Base-by-base conservation (phyloP, 371 early-diverging fungal genomes). In the Zychaea mexicana region DNA sequence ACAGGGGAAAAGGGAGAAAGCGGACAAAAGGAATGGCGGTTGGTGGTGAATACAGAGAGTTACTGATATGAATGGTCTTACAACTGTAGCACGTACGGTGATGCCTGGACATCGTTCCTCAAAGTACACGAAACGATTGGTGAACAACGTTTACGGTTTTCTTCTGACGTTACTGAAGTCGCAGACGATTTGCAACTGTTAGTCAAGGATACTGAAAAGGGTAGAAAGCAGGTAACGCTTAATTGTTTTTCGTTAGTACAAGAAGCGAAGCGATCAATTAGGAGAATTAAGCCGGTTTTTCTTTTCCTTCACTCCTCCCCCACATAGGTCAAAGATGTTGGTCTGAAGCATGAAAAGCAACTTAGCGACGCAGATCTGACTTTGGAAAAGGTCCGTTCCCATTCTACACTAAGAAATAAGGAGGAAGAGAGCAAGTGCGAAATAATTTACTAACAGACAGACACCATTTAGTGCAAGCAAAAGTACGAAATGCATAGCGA, bases 41-140 rank as follows among this genome's bases (percentile, higher is more conserved):
- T n/a, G n/a, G n/a, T n/a, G n/a, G n/a, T n/a, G n/a, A n/a, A n/a
- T n/a, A n/a, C n/a, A n/a, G n/a, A n/a, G 42, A 42, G 15, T 42
- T 13, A 42, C n/a, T 33, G 33, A 33, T 33, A 33, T 5, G 12
- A 33, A 33, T 8, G 12, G 33, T n/a, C n/a, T n/a, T n/a, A n/a
- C n/a, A n/a, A n/a, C 8, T 36, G 8, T 56, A 79, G 90, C 7
- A 76, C 89, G 12, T 89, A 80, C 68, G 85, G 86, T 7, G 85
- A 85, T 63, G 74, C 81, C 52, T 88, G 87, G 87, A 68, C 69
- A n/a, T 76, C 79, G n/a, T 81, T 88, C 32, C 65, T 88, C 42
- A 83, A 85, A 57, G 80, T 92, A 19, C 94, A 95, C 73, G 93
- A 91, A 66, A 80, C 82, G 1, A 80, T 93, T 57, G 95, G 90